These are phyloP conservation scores for Dactylellina sp. DNA, from an alignment of 2,329 filamentous ascomycete genomes.

Conservation along the genomic window DNA sequence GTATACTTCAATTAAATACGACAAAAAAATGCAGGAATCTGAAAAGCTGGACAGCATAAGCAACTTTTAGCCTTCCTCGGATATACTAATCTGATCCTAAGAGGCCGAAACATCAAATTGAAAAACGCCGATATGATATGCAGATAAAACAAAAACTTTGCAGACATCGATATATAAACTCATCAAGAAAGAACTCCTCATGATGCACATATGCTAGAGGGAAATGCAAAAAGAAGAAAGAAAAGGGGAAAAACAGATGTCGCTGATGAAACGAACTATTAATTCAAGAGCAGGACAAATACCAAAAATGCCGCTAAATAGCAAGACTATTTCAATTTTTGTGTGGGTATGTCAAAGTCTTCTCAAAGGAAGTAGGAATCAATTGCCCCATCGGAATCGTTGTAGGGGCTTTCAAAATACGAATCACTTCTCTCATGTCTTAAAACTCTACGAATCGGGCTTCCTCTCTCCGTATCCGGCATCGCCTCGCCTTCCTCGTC, in stretches of 20 bases:
- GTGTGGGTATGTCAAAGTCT: slow-evolving; percentile 17
- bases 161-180: neutral
- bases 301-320: slow-evolving; percentile 42
- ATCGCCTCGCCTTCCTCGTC: slow-evolving; percentile 30
- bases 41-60: too few species aligned
- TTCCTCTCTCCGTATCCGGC: slow-evolving; percentile 32
- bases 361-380: slow-evolving; percentile 45
- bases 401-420: slow-evolving; percentile 11
- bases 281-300: slow-evolving; percentile 29
- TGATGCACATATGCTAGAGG: slow-evolving; percentile 11
- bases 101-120: neutral
- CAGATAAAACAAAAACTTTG: neutral
- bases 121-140: slow-evolving; percentile 10
- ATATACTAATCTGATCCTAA: too few species aligned
- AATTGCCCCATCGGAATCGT: slow-evolving; percentile 34
- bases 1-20: too few species aligned
- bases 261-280: slow-evolving; percentile 24
- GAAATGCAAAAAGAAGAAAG: neutral
- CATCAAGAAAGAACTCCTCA: slow-evolving; percentile 38
- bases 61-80: too few species aligned
- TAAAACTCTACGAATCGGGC: slow-evolving; percentile 5
- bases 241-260: slow-evolving; percentile 23
- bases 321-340: slow-evolving; percentile 25
- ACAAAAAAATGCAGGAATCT: too few species aligned
- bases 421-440: neutral